A percentile compares a stretch with the other conserved stretches of the same genome.
Evolutionary conservation across 2,329 filamentous ascomycete genomes (phyloP).

Genomic region (Cladorrhinum sp.): DNA sequence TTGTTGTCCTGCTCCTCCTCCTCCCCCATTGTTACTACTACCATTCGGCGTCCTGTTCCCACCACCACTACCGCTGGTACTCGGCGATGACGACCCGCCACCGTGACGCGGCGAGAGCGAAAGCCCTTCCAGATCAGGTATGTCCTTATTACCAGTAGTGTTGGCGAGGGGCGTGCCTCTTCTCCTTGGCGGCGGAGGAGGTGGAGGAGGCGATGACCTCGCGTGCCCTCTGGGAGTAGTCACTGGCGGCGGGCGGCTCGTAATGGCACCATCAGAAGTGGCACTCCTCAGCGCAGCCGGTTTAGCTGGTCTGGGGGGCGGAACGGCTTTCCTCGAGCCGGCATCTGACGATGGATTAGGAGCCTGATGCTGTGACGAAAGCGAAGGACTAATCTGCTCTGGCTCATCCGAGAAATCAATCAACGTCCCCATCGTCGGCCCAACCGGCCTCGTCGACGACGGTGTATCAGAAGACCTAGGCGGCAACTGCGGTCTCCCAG

Average conservation of each 20-base stretch:
- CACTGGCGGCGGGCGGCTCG: background rate
- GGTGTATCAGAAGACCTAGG: conserved; percentile 29
- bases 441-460: conserved; percentile 26
- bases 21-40: conserved; percentile 4
- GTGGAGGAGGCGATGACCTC: background rate
- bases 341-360: conserved; percentile 11
- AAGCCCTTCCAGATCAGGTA: background rate
- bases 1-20: too few species aligned
- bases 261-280: conserved; percentile 31
- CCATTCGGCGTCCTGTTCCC: too few species aligned
- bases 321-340: conserved; percentile 30
- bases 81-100: too few species aligned
- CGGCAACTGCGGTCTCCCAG: conserved; percentile 34
- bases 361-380: too few species aligned
- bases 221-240: background rate
- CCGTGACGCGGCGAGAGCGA: too few species aligned
- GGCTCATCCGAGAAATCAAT: conserved; percentile 60
- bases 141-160: conserved; percentile 9
- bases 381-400: conserved; percentile 33
- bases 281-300: conserved; percentile 52
- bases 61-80: too few species aligned
- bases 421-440: conserved; percentile 52
- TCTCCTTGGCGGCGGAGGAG: background rate
- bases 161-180: background rate
- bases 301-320: conserved; percentile 57